phyloP scores from a whole-genome alignment of 2,329 filamentous ascomycete species.

The Thelonectria olida region DNA sequence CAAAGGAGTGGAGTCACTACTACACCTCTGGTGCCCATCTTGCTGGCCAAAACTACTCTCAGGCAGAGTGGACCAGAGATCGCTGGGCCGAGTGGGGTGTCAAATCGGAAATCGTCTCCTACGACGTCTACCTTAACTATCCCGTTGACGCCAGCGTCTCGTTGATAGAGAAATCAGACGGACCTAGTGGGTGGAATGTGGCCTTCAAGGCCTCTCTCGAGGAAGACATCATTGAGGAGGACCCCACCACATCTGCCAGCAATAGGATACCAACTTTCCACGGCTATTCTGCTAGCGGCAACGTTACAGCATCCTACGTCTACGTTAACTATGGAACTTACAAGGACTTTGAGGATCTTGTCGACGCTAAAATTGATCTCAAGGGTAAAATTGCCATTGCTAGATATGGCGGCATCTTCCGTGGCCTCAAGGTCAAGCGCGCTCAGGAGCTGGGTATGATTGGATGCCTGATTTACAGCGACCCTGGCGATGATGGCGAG shows the following conservation, averaged over 20 bases:
- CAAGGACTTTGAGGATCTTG: conserved; percentile 83
- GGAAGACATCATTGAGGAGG: conserved; percentile 86
- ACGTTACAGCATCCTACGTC: conserved; percentile 87
- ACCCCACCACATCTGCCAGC: conserved; percentile 77
- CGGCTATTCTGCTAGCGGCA: conserved; percentile 91
- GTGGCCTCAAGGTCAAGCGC: conserved; percentile 91
- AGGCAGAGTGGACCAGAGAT: conserved; percentile 80
- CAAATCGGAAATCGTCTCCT: conserved; percentile 69
- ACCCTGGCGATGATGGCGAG: conserved; percentile 88
- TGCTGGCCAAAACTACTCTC: conserved; percentile 80
- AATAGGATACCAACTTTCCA: conserved; percentile 90
- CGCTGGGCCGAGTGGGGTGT: conserved; percentile 79
- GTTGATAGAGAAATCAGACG: conserved; percentile 60
- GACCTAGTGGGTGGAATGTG: conserved; percentile 62
- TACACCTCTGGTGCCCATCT: conserved; percentile 81
- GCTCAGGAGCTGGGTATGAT: conserved; percentile 91
- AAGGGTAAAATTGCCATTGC: conserved; percentile 87
- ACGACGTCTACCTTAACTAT: conserved; percentile 83
- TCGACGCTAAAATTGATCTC: conserved; percentile 77
- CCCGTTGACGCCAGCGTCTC: conserved; percentile 76
- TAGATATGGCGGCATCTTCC: conserved; percentile 87
- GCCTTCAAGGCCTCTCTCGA: conserved; percentile 82
- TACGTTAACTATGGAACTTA: conserved; percentile 94
- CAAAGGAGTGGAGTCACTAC: conserved; percentile 78
- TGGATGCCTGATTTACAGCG: conserved; percentile 84